A percentile compares a stretch with the other conserved stretches of the same genome.
Evolutionary conservation across 495 filamentous ascomycete genomes (phyloP).

Genomic region (Aspergillus cristatus): DNA sequence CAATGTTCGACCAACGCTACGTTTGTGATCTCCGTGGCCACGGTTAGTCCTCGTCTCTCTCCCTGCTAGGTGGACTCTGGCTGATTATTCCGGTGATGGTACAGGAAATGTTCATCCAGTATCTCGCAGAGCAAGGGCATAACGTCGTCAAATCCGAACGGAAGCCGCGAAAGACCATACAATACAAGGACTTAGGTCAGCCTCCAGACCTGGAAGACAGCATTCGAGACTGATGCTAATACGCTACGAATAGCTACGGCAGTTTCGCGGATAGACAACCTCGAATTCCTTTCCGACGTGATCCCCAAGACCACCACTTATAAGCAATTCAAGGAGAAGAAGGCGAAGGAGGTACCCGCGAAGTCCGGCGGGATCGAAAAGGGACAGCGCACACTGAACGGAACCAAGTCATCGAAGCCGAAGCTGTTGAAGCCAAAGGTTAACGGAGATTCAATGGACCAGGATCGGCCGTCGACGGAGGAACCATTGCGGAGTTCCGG

Average conservation of each 20-base stretch:
- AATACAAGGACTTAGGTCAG: constrained; percentile 87
- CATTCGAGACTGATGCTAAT: background rate
- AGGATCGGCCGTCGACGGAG: constrained; percentile 6
- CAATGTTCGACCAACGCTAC: constrained; percentile 86
- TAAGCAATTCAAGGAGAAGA: constrained; percentile 66
- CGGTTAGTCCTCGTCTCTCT: constrained; percentile 37
- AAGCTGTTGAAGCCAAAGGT: constrained; percentile 10
- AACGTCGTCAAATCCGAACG: constrained; percentile 83
- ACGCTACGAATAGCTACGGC: constrained; percentile 54
- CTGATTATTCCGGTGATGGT: background rate
- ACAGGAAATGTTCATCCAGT: constrained; percentile 93
- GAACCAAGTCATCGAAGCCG: constrained; percentile 10
- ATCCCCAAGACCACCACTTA: constrained; percentile 77
- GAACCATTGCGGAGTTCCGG: constrained; percentile 20
- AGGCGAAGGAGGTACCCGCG: constrained; percentile 31
- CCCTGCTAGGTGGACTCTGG: too few relatives aligned
- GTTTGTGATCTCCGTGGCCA: constrained; percentile 88
- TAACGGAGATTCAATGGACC: constrained; percentile 23
- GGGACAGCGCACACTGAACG: constrained; percentile 46
- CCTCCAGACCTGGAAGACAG: background rate
- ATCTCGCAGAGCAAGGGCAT: constrained; percentile 75
- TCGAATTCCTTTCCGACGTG: constrained; percentile 89
- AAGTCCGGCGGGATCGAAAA: constrained; percentile 39
- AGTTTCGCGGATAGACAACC: constrained; percentile 80
- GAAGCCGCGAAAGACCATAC: constrained; percentile 87